Base-by-base conservation (phyloP, 1,284 basidiomycete genomes). In the Microbotryum scabiosae region DNA sequence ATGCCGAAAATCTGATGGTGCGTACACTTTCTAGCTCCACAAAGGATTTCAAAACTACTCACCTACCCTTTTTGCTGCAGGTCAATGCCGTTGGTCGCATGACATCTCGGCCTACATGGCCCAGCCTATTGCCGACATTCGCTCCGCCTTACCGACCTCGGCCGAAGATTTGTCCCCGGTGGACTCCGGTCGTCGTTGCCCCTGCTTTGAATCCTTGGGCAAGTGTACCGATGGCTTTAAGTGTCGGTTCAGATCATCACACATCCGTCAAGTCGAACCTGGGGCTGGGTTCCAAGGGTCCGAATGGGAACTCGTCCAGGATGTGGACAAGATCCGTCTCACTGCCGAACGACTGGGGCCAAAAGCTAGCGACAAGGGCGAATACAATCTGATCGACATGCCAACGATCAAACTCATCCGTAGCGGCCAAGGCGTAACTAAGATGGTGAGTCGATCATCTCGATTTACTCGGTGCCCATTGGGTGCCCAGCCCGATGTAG, bases 181-280 rank as follows among this genome's bases (percentile, higher is more conserved):
- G 32, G 79, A 84, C 69, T 70, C 75, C 16, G 74, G 73, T 20
- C 82, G 82, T 0, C 75, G 71, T 1, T 97, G 91, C 70, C 88
- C 90, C 1, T 79, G 85, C 5, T 91, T 84, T 69, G 77, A 80
- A 30, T 83, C 84, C 65, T 79, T 81, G 6, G 93, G 93, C 1
- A 82, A 85, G 71, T 97, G 93, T 76, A 84, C 85, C 56, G 84
- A 83, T 66, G 94, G 90, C 5, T 86, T 89, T 77, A 88, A 90
- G 74, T 98, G 94, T 73, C 84, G 94, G 2, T 96, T 88, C 76
- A 81, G 96, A 4, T 86, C 87, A 14, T 85, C 82, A 1, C 94
- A 97, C 71, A 57, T 67, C 45, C 44, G 41, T 16, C 56, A 59
- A 14, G 57, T 65, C 48, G 66, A 57, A 26, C 64, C 61, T 1